Conservation (phyloP, 306 rosid species). For the Biancaea sappan region DNA sequence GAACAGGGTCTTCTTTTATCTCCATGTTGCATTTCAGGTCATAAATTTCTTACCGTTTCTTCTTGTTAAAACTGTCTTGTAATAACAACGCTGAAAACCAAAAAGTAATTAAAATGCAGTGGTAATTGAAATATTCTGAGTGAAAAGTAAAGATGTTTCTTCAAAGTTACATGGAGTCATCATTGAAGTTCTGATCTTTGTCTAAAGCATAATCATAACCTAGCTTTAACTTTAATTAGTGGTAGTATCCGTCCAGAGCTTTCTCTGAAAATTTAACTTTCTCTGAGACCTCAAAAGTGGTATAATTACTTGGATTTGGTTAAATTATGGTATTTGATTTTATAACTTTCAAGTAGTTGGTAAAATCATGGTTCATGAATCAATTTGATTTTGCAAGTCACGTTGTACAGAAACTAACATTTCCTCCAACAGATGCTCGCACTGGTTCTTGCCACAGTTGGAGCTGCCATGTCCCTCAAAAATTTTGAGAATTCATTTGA, state of each 20-base stretch:
- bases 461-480: slow-evolving; percentile 78
- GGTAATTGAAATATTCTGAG: slow-evolving; percentile 8
- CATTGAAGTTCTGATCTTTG: slow-evolving; percentile 45
- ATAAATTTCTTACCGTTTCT: slow-evolving; percentile 29
- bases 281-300: slow-evolving; percentile 30
- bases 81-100: neutral
- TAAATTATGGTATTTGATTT: neutral
- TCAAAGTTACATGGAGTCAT: slow-evolving; percentile 41
- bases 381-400: neutral
- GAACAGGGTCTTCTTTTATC: slow-evolving; percentile 68
- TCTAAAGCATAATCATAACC: slow-evolving; percentile 46
- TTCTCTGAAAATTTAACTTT: slow-evolving; percentile 11
- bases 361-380: neutral
- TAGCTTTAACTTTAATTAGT: slow-evolving; percentile 61
- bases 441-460: slow-evolving; percentile 76
- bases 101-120: neutral
- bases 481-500: slow-evolving; percentile 91
- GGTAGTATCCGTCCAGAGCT: slow-evolving; percentile 44
- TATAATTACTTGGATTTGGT: neutral
- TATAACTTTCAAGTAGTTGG: neutral
- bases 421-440: slow-evolving; percentile 60
- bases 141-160: slow-evolving; percentile 31
- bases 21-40: slow-evolving; percentile 87
- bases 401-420: slow-evolving; percentile 16
- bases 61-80: neutral